A percentile compares a stretch with the other conserved stretches of the same genome.
phyloP scores from a whole-genome alignment of 2,329 filamentous ascomycete species.

The Aspergillus sp. region DNA sequence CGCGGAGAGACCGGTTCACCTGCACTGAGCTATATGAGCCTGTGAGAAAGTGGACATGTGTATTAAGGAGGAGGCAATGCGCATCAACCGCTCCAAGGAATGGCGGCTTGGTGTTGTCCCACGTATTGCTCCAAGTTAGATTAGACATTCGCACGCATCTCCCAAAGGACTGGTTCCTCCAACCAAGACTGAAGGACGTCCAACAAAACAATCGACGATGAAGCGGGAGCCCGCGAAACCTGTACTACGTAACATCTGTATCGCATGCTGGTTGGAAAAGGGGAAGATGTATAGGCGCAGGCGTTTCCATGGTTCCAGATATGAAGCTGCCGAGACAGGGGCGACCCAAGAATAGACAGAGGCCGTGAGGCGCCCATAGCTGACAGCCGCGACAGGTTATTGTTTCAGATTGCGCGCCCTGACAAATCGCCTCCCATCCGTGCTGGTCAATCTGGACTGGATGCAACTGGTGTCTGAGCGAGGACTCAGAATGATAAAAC shows the following conservation, averaged over 20 bases:
- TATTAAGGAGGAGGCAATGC: not conserved
- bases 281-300: not conserved
- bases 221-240: slow-evolving; percentile 3
- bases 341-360: slow-evolving; percentile 10
- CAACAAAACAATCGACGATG: not conserved
- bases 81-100: not conserved
- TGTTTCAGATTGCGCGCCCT: slow-evolving; percentile 21
- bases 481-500: not conserved
- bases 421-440: slow-evolving; percentile 19
- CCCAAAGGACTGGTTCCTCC: not conserved
- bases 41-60: no score
- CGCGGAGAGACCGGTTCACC: not conserved
- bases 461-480: not conserved
- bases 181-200: not conserved
- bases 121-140: not conserved
- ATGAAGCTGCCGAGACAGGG: not conserved
- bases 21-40: not conserved
- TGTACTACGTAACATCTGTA: not conserved
- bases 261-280: not conserved
- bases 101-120: not conserved
- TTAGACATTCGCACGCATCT: not conserved
- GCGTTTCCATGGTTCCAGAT: slow-evolving; percentile 5
- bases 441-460: not conserved
- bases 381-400: slow-evolving; percentile 14
- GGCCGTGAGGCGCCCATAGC: slow-evolving; percentile 1